A percentile compares a stretch with the other conserved stretches of the same genome.
These are phyloP conservation scores for Backusella macrospora DNA, from an alignment of 192 early-diverging fungal genomes.

Conservation along the genomic window DNA sequence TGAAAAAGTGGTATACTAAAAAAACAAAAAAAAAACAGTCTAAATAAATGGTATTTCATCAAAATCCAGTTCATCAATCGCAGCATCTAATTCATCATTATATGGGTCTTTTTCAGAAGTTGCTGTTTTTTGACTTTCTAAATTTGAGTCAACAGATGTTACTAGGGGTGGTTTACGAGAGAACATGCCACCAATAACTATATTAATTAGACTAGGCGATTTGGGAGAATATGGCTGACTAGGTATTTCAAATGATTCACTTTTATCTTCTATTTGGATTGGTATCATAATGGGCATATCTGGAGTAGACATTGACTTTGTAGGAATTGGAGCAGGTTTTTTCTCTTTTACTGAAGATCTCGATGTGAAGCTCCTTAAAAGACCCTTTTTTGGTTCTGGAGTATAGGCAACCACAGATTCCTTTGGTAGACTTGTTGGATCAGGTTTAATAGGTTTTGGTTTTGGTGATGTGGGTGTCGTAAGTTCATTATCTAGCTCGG, in stretches of 20 bases:
- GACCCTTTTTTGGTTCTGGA: slow-evolving; percentile 21
- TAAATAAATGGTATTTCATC: slow-evolving; percentile 37
- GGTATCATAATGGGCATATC: neutral
- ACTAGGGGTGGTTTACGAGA: neutral
- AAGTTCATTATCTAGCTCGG: slow-evolving; percentile 23
- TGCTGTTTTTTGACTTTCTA: neutral
- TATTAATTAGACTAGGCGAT: slow-evolving; percentile 10
- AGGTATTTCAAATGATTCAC: neutral
- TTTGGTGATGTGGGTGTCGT: slow-evolving; percentile 23
- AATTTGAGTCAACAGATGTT: neutral
- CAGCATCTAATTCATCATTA: slow-evolving; percentile 6
- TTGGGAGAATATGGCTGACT: neutral
- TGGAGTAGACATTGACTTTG: neutral
- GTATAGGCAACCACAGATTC: slow-evolving; percentile 18
- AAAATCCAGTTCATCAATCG: slow-evolving; percentile 27
- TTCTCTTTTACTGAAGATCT: slow-evolving; percentile 1
- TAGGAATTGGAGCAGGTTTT: neutral
- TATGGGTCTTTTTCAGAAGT: slow-evolving; percentile 3
- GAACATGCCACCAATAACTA: slow-evolving; percentile 12
- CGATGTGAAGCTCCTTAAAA: slow-evolving; percentile 32
- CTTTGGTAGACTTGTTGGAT: slow-evolving; percentile 23
- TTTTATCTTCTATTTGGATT: neutral
- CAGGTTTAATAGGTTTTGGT: slow-evolving; percentile 34
- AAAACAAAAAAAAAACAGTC: neutral
- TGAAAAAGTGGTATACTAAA: neutral